A percentile compares a stretch with the other conserved stretches of the same genome.
Evolutionary conservation across 306 rosid genomes (phyloP).

Genomic region (Citrullus amarus): DNA sequence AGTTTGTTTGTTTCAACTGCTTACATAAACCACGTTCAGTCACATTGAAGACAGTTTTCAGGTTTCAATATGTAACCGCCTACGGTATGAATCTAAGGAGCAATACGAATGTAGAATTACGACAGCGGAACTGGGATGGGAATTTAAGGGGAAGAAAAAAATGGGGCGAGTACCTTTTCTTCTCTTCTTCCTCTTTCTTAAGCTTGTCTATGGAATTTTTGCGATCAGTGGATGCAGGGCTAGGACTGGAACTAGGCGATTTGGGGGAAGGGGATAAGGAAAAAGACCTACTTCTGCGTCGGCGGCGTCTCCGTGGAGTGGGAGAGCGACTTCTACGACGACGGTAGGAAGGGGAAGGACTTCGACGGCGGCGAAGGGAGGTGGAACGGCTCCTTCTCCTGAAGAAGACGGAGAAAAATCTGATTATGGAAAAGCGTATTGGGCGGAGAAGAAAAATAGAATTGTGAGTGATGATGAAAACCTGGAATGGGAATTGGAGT

Average conservation of each 20-base stretch:
- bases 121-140: background rate
- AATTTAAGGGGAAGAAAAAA: background rate
- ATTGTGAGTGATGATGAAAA: background rate
- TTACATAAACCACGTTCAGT: background rate
- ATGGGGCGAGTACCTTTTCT: conserved; percentile 26
- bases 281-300: conserved; percentile 24
- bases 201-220: conserved; percentile 26
- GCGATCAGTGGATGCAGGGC: conserved; percentile 21
- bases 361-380: conserved; percentile 25
- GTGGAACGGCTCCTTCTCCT: conserved; percentile 30
- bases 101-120: background rate
- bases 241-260: conserved; percentile 44
- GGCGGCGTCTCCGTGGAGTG: conserved; percentile 29
- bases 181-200: conserved; percentile 42
- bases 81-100: background rate
- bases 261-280: conserved; percentile 44
- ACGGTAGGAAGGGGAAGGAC: conserved; percentile 25
- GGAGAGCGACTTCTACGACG: conserved; percentile 36
- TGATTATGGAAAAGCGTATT: background rate
- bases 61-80: background rate
- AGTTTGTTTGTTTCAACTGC: background rate
- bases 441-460: background rate
- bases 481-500: conserved; percentile 19
- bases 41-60: background rate
- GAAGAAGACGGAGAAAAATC: background rate